phyloP scores from a whole-genome alignment of 2,329 filamentous ascomycete genomes.

The Myrmaecium sp. region DNA sequence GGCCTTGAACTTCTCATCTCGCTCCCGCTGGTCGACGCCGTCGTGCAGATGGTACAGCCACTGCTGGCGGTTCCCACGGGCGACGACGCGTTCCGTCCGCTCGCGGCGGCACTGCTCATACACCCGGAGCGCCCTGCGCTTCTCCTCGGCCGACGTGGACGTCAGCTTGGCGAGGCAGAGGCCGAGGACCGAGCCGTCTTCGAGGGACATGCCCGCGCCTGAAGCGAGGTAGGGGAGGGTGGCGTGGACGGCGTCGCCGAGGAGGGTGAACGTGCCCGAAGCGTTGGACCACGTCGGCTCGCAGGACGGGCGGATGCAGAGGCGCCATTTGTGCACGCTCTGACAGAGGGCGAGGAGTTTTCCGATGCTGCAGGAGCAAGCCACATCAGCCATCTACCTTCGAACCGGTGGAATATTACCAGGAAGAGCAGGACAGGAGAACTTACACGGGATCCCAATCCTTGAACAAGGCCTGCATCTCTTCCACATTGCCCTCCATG shows the following conservation, averaged over 20 bases:
- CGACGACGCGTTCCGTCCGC: constrained; percentile 42
- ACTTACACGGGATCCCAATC: constrained; percentile 38
- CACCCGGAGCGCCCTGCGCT: constrained; percentile 22
- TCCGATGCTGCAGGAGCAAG: constrained; percentile 18
- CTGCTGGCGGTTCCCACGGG: constrained; percentile 43
- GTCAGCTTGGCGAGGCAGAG: constrained; percentile 34
- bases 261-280: constrained; percentile 38
- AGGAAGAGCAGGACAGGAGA: background rate
- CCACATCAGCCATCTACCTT: too few relatives aligned
- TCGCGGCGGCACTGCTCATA: constrained; percentile 42
- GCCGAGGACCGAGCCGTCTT: constrained; percentile 42
- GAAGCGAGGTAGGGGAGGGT: constrained; percentile 45
- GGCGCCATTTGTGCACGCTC: constrained; percentile 43
- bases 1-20: constrained; percentile 24
- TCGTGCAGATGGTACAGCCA: constrained; percentile 45
- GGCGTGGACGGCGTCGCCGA: constrained; percentile 48
- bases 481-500: constrained; percentile 33
- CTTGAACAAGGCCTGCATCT: constrained; percentile 36
- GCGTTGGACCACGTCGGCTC: constrained; percentile 39
- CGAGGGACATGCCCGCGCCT: constrained; percentile 42
- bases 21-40: constrained; percentile 36
- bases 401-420: too few relatives aligned
- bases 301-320: constrained; percentile 39
- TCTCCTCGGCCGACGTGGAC: constrained; percentile 22
- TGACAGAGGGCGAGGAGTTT: constrained; percentile 41